Conservation (phyloP, 257 asterid species). For the Solanum appendiculatum region DNA sequence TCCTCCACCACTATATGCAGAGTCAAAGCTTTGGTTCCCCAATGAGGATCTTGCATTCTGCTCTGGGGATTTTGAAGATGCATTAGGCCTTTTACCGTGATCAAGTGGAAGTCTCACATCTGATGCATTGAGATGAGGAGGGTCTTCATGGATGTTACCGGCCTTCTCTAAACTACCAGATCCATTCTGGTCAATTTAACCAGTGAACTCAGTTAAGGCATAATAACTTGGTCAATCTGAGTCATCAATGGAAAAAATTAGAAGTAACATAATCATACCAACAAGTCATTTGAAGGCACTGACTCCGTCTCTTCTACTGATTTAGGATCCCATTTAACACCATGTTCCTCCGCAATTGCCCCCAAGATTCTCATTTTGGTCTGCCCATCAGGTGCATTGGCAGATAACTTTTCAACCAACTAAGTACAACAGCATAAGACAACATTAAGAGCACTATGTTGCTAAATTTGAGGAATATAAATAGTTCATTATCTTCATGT, state of each 20-base stretch:
- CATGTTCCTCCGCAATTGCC: conserved; percentile 76
- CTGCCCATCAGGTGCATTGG: conserved; percentile 71
- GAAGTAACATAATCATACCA: conserved; percentile 33
- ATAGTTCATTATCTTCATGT: background rate
- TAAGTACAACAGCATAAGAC: conserved; percentile 22
- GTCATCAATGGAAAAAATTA: background rate
- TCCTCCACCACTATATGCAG: conserved; percentile 22
- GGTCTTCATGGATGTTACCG: conserved; percentile 23
- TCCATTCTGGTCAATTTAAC: conserved; percentile 44
- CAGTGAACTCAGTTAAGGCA: background rate
- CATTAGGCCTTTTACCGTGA: conserved; percentile 17
- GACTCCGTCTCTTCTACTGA: conserved; percentile 39
- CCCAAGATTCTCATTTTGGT: conserved; percentile 53
- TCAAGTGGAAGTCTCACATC: conserved; percentile 23
- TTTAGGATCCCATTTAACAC: conserved; percentile 69
- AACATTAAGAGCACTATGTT: background rate
- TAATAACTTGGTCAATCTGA: conserved; percentile 1
- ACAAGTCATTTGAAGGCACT: conserved; percentile 40
- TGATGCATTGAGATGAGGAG: conserved; percentile 23
- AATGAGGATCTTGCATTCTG: conserved; percentile 30
- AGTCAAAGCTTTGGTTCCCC: conserved; percentile 16
- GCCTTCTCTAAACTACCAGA: conserved; percentile 37
- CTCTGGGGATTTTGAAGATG: conserved; percentile 19
- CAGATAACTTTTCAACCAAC: conserved; percentile 90
- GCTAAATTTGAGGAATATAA: background rate